These are phyloP conservation scores for Tricladium varicosporioides DNA, from an alignment of 2,329 filamentous ascomycete species.

Conservation along the genomic window DNA sequence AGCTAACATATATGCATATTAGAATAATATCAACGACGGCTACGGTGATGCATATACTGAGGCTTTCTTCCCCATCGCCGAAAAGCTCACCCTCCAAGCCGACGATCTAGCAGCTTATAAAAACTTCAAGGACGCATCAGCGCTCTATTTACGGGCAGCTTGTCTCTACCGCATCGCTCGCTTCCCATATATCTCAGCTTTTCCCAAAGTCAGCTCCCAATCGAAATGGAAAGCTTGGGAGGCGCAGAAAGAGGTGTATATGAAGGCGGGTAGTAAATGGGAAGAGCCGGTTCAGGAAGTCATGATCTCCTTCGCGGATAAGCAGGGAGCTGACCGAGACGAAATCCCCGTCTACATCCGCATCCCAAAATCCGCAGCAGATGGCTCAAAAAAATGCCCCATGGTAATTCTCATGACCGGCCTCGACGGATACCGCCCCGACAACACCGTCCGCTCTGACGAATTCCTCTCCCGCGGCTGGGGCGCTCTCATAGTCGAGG, in stretches of 20 bases:
- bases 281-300: constrained; percentile 60
- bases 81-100: constrained; percentile 52
- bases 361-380: constrained; percentile 47
- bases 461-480: constrained; percentile 63
- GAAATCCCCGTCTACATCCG: constrained; percentile 65
- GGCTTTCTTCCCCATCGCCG: constrained; percentile 60
- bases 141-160: constrained; percentile 67
- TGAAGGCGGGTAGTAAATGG: constrained; percentile 55
- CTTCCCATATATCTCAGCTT: constrained; percentile 57
- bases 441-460: constrained; percentile 59
- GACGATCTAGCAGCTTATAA: constrained; percentile 44
- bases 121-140: constrained; percentile 52
- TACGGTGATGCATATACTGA: constrained; percentile 64
- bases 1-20: too few species aligned
- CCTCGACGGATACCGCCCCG: constrained; percentile 61
- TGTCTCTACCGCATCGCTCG: constrained; percentile 72
- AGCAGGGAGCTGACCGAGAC: constrained; percentile 47
- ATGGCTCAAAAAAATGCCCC: constrained; percentile 38
- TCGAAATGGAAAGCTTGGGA: constrained; percentile 63
- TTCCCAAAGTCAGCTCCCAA: constrained; percentile 39
- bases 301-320: constrained; percentile 55
- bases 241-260: constrained; percentile 61
- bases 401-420: constrained; percentile 58
- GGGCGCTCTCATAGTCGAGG: constrained; percentile 61
- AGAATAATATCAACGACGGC: constrained; percentile 61